Conservation (phyloP, 371 early-diverging fungal species). For the Saksenaea vasiformis region DNA sequence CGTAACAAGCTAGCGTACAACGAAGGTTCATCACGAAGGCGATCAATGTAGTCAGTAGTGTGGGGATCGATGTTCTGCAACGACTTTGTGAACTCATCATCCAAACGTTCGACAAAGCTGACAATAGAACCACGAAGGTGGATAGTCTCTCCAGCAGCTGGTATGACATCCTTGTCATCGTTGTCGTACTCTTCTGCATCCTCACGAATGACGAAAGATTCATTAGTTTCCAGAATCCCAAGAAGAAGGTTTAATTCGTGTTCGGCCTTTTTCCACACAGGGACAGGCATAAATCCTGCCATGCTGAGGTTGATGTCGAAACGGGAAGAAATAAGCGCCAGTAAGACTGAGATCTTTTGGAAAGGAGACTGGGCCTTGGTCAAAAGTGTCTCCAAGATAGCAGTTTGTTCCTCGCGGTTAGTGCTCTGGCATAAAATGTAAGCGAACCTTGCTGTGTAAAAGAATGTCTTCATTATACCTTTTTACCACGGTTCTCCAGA, state of each 20-base stretch:
- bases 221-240: constrained; percentile 72
- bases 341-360: constrained; percentile 84
- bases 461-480: constrained; percentile 45
- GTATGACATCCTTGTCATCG: constrained; percentile 66
- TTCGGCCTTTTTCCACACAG: constrained; percentile 82
- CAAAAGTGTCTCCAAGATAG: constrained; percentile 68
- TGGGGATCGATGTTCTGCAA: constrained; percentile 96
- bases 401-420: constrained; percentile 80
- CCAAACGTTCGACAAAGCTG: constrained; percentile 90
- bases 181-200: constrained; percentile 67
- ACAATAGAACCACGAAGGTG: constrained; percentile 85
- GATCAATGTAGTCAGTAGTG: constrained; percentile 93
- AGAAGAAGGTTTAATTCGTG: constrained; percentile 75
- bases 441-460: not conserved
- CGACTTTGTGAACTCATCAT: constrained; percentile 95
- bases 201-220: constrained; percentile 63
- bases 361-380: constrained; percentile 71
- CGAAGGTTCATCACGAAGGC: constrained; percentile 88
- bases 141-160: constrained; percentile 53
- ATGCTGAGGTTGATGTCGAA: constrained; percentile 81
- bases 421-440: constrained; percentile 81
- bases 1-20: constrained; percentile 90
- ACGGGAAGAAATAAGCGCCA: constrained; percentile 87
- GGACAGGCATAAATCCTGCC: constrained; percentile 71
- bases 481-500: constrained; percentile 89